A percentile compares a stretch with the other conserved stretches of the same genome.
These are phyloP conservation scores for Diplocarpon mali DNA, from an alignment of 2,329 filamentous ascomycete genomes.

Conservation along the genomic window DNA sequence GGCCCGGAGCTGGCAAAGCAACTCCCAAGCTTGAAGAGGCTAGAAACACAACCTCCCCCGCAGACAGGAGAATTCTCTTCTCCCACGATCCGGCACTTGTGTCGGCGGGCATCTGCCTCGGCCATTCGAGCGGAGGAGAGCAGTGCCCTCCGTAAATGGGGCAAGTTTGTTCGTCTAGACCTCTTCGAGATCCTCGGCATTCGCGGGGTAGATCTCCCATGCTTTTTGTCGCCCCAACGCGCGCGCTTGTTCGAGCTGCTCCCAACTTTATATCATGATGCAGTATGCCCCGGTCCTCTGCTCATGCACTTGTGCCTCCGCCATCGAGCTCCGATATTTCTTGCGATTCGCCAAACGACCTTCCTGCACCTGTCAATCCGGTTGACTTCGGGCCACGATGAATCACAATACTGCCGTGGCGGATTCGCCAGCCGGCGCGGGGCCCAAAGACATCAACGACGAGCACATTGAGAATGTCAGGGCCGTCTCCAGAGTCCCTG, in stretches of 20 bases:
- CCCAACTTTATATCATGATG: too few relatives aligned
- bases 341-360: neutral
- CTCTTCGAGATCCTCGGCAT: neutral
- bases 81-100: neutral
- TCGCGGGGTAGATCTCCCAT: neutral
- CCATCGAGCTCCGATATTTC: too few relatives aligned
- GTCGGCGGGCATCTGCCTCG: neutral
- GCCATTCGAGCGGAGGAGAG: neutral
- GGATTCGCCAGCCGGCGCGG: constrained; percentile 12
- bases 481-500: constrained; percentile 19
- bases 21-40: neutral
- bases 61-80: neutral
- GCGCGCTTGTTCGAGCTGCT: too few relatives aligned
- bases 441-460: constrained; percentile 14
- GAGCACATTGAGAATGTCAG: constrained; percentile 18
- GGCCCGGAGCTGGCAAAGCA: too few relatives aligned
- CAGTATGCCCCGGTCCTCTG: too few relatives aligned
- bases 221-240: neutral
- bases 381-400: neutral
- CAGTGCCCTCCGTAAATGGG: neutral
- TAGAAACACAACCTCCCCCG: neutral
- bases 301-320: too few relatives aligned
- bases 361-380: neutral
- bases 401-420: constrained; percentile 1
- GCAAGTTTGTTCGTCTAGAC: neutral